Conservation (phyloP, 495 filamentous ascomycete species). For the Amniculicola lignicola region DNA sequence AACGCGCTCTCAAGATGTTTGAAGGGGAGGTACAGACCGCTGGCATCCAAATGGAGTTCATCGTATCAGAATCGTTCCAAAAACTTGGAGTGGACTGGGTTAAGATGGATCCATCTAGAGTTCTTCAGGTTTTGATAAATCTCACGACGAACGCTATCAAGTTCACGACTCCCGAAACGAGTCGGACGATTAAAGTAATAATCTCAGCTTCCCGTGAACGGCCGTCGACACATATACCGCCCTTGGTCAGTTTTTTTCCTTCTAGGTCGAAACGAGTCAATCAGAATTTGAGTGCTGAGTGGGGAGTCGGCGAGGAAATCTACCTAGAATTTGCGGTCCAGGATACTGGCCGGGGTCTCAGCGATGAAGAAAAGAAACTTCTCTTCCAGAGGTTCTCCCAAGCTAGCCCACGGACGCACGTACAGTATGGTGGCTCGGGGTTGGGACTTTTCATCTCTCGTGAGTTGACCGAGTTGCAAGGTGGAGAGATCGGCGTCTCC, state of each 20-base stretch:
- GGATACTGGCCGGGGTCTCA: constrained; percentile 76
- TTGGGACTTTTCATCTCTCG: constrained; percentile 80
- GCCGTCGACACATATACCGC: constrained; percentile 47
- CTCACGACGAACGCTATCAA: constrained; percentile 50
- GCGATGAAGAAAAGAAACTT: constrained; percentile 65
- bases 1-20: constrained; percentile 69
- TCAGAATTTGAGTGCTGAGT: constrained; percentile 54
- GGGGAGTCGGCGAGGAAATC: constrained; percentile 65
- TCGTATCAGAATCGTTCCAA: constrained; percentile 55
- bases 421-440: constrained; percentile 78
- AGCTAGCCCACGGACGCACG: constrained; percentile 71
- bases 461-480: constrained; percentile 74
- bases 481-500: constrained; percentile 77
- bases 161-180: constrained; percentile 49
- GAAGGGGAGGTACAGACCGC: constrained; percentile 66
- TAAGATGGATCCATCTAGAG: constrained; percentile 63
- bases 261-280: constrained; percentile 43
- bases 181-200: constrained; percentile 61
- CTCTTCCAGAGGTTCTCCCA: constrained; percentile 82
- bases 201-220: constrained; percentile 61
- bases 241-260: constrained; percentile 41
- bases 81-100: constrained; percentile 63
- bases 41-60: constrained; percentile 61
- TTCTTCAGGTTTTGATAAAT: constrained; percentile 63
- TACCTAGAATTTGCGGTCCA: constrained; percentile 72